phyloP scores from a whole-genome alignment of 352 stramenopile species.

The Pythium coloratum region DNA sequence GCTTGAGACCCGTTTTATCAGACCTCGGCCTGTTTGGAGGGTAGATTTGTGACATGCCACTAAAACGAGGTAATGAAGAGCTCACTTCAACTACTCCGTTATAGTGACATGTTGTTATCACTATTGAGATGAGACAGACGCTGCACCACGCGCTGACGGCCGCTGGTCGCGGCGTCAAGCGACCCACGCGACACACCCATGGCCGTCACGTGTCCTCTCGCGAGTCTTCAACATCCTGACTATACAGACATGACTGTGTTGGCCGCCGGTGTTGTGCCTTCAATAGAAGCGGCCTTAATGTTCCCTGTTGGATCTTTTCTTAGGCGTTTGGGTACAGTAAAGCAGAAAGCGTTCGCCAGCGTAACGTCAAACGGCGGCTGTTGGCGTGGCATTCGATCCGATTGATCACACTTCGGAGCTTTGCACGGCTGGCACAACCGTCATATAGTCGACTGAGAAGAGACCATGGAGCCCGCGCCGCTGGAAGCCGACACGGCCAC shows the following conservation, averaged over 20 bases:
- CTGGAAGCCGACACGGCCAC: not conserved
- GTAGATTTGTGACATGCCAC: not conserved
- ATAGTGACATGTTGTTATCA: not conserved
- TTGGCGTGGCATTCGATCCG: not conserved
- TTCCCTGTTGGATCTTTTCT: not conserved
- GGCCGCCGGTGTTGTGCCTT: too few relatives aligned
- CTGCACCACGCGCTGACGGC: not conserved
- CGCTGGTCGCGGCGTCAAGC: not conserved
- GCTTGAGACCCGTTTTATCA: slow-evolving; percentile 5
- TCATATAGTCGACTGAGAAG: too few relatives aligned
- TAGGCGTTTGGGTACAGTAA: not conserved
- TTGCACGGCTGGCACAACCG: not conserved
- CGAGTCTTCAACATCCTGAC: not conserved
- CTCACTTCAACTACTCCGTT: slow-evolving; percentile 26
- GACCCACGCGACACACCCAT: not conserved
- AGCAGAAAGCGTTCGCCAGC: too few relatives aligned
- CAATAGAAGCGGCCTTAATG: too few relatives aligned
- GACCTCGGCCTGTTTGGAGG: not conserved
- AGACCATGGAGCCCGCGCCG: not conserved
- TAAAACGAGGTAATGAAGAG: not conserved
- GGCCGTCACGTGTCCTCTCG: not conserved
- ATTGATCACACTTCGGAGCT: not conserved
- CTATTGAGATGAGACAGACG: not conserved
- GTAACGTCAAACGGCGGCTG: not conserved
- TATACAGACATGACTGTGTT: too few relatives aligned